These are phyloP conservation scores for Exophiala dermatitidis DNA, from an alignment of 2,329 filamentous ascomycete genomes.

Conservation along the genomic window DNA sequence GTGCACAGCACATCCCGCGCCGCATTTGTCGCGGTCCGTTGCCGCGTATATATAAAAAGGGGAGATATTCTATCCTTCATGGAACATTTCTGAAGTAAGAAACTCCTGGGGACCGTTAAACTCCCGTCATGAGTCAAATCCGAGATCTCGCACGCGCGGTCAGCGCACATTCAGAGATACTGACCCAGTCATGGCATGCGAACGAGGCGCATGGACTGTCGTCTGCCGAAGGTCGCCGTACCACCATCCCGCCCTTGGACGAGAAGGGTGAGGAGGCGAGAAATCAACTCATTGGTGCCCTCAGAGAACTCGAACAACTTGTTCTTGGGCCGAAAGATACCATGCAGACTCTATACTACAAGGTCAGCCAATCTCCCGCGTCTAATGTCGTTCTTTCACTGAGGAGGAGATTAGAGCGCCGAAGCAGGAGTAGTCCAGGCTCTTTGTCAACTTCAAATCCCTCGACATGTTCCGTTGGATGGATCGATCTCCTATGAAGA, in stretches of 20 bases:
- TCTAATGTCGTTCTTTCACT: background rate
- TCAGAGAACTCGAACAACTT: constrained; percentile 9
- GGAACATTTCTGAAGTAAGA: background rate
- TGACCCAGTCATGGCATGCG: constrained; percentile 14
- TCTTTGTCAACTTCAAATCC: constrained; percentile 9
- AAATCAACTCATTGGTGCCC: constrained; percentile 9
- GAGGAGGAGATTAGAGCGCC: constrained; percentile 2
- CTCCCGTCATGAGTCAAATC: constrained; percentile 9
- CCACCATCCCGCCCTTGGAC: constrained; percentile 6
- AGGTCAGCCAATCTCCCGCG: background rate
- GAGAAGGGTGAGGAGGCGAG: constrained; percentile 7
- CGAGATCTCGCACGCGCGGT: constrained; percentile 5
- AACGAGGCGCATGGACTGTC: constrained; percentile 5
- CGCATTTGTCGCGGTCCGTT: no score
- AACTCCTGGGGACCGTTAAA: background rate
- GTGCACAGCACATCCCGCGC: no score
- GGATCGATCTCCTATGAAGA: constrained; percentile 11
- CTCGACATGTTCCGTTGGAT: constrained; percentile 5
- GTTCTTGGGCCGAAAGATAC: constrained; percentile 14
- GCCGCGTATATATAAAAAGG: background rate
- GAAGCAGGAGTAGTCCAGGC: constrained; percentile 14
- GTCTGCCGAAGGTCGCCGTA: constrained; percentile 4
- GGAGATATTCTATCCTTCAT: background rate
- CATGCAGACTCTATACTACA: constrained; percentile 11
- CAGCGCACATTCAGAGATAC: constrained; percentile 1